Evolutionary conservation across 441 rosid species (phyloP).

Genomic region (Macaranga tanarius): DNA sequence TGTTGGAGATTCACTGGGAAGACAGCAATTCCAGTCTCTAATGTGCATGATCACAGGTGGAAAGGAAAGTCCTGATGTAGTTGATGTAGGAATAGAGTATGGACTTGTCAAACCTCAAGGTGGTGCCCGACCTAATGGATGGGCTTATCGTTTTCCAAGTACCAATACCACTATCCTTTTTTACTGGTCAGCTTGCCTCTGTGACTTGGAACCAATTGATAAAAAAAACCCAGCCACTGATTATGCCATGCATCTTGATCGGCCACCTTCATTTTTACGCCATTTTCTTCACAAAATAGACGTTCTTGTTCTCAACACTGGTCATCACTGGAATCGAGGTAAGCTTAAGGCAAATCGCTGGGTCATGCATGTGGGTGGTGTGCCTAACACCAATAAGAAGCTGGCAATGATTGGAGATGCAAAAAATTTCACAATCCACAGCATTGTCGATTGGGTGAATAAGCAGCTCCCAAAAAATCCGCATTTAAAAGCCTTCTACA

Average conservation of each 20-base stretch:
- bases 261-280: constrained; percentile 75
- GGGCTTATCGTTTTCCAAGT: constrained; percentile 78
- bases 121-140: constrained; percentile 76
- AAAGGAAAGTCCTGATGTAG: constrained; percentile 50
- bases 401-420: constrained; percentile 67
- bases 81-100: constrained; percentile 66
- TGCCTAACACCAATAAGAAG: constrained; percentile 56
- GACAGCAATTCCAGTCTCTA: constrained; percentile 90
- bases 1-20: constrained; percentile 93
- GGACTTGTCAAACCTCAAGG: constrained; percentile 60
- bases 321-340: constrained; percentile 96
- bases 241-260: constrained; percentile 94
- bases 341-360: constrained; percentile 70
- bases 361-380: constrained; percentile 79
- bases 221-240: constrained; percentile 48
- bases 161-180: constrained; percentile 81
- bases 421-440: constrained; percentile 81
- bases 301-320: constrained; percentile 82
- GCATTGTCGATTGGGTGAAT: constrained; percentile 72
- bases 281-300: constrained; percentile 52
- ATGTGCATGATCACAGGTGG: constrained; percentile 95
- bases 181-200: constrained; percentile 86
- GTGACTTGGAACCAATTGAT: constrained; percentile 67
- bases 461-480: constrained; percentile 66
- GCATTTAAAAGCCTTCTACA: constrained; percentile 63